Conservation (phyloP, 257 asterid species). For the Leptodermis oblonga region DNA sequence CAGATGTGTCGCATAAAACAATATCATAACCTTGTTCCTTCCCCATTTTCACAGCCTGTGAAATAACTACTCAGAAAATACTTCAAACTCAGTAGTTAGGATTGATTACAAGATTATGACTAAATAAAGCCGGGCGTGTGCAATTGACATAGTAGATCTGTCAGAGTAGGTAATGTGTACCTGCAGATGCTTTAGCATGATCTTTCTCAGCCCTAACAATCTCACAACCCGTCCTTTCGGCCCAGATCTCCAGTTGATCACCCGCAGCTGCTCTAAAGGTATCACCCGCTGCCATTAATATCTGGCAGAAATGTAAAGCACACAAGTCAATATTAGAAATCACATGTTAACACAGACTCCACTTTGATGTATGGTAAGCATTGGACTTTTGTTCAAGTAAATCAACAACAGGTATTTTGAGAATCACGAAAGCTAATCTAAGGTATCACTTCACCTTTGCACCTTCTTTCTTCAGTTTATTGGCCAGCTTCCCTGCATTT, state of each 20-base stretch:
- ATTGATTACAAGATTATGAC: constrained; percentile 1
- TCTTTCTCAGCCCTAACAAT: constrained; percentile 82
- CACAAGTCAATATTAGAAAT: background rate
- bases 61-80: constrained; percentile 81
- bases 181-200: constrained; percentile 84
- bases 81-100: constrained; percentile 48
- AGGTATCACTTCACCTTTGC: constrained; percentile 57
- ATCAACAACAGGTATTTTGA: background rate
- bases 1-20: constrained; percentile 92
- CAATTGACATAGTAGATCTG: background rate
- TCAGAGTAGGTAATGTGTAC: constrained; percentile 30
- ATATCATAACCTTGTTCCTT: constrained; percentile 71
- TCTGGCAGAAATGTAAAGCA: constrained; percentile 35
- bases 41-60: constrained; percentile 92
- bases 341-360: background rate
- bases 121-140: background rate
- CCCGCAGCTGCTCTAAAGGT: constrained; percentile 99
- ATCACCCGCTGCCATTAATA: constrained; percentile 95
- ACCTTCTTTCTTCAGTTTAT: constrained; percentile 86
- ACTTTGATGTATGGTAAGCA: background rate
- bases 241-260: constrained; percentile 94
- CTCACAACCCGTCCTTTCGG: constrained; percentile 91
- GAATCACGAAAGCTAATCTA: constrained; percentile 7
- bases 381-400: background rate
- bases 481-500: constrained; percentile 82